phyloP scores from a whole-genome alignment of 2,329 filamentous ascomycete genomes.

The Cercospora sesami region DNA sequence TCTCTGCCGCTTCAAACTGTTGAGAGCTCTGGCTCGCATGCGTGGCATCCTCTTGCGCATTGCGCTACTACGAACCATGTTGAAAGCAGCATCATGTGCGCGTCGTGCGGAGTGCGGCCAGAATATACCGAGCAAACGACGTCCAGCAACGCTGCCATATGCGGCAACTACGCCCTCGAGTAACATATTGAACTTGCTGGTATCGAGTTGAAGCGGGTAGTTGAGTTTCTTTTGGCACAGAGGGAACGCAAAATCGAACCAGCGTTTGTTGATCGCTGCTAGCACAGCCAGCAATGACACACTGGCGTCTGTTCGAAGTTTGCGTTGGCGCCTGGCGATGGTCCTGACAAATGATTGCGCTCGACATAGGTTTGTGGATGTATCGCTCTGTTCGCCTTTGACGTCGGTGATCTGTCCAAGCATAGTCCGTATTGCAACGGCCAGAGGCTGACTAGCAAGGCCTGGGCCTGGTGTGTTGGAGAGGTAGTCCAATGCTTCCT shows the following conservation, averaged over 20 bases:
- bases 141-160: constrained; percentile 51
- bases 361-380: not conserved
- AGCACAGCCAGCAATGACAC: constrained; percentile 26
- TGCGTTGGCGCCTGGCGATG: not conserved
- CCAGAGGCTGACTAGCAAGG: constrained; percentile 20
- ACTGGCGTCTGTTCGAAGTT: not conserved
- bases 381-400: not conserved
- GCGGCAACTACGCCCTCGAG: constrained; percentile 57
- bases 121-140: constrained; percentile 47
- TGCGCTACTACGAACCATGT: not conserved
- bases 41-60: constrained; percentile 9
- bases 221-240: constrained; percentile 6
- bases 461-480: constrained; percentile 19
- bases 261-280: constrained; percentile 20
- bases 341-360: constrained; percentile 18
- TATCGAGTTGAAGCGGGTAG: constrained; percentile 23
- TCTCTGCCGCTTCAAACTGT: constrained; percentile 17
- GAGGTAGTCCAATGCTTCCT: constrained; percentile 39
- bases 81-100: constrained; percentile 8
- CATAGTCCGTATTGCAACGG: constrained; percentile 19
- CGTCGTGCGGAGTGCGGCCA: constrained; percentile 43
- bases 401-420: constrained; percentile 4
- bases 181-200: constrained; percentile 52
- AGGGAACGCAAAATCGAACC: constrained; percentile 22
- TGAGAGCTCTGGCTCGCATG: constrained; percentile 7